phyloP scores from a whole-genome alignment of 768 basidiomycete species.

The Auriscalpium microsporum region DNA sequence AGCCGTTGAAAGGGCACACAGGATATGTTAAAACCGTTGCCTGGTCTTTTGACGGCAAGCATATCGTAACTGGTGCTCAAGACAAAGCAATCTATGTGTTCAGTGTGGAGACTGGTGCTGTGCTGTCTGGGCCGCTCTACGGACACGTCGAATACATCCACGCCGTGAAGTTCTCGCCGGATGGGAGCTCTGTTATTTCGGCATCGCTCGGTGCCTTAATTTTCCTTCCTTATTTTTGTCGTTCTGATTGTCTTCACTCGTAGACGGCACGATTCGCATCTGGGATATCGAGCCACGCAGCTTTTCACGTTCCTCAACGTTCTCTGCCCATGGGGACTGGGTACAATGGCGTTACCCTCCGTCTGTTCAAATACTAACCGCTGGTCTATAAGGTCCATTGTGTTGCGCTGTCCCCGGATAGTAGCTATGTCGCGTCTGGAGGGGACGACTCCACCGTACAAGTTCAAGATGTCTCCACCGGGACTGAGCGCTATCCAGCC shows the following conservation, averaged over 20 bases:
- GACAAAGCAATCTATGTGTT: slow-evolving; percentile 5
- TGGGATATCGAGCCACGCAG: background rate
- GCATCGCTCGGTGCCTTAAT: background rate
- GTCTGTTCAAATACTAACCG: background rate
- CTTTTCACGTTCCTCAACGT: background rate
- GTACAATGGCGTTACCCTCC: background rate
- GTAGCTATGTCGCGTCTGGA: background rate
- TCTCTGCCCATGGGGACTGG: background rate
- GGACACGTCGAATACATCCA: slow-evolving; percentile 44
- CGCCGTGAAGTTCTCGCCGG: slow-evolving; percentile 17
- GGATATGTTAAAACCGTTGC: slow-evolving; percentile 1
- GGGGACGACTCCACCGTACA: background rate
- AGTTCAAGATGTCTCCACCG: background rate
- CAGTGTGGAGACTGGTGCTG: slow-evolving; percentile 4
- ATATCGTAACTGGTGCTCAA: background rate
- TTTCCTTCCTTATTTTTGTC: background rate
- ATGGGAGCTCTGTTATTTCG: background rate
- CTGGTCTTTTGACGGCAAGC: slow-evolving; percentile 6
- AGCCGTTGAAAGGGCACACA: background rate
- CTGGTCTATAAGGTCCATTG: background rate
- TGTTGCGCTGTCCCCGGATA: background rate
- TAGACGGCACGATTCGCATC: slow-evolving; percentile 1
- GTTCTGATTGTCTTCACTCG: background rate
- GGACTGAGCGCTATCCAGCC: background rate
- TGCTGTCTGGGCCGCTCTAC: slow-evolving; percentile 8